Conservation (phyloP, 208 protist species). For the Acanthamoeba lenticulata region DNA sequence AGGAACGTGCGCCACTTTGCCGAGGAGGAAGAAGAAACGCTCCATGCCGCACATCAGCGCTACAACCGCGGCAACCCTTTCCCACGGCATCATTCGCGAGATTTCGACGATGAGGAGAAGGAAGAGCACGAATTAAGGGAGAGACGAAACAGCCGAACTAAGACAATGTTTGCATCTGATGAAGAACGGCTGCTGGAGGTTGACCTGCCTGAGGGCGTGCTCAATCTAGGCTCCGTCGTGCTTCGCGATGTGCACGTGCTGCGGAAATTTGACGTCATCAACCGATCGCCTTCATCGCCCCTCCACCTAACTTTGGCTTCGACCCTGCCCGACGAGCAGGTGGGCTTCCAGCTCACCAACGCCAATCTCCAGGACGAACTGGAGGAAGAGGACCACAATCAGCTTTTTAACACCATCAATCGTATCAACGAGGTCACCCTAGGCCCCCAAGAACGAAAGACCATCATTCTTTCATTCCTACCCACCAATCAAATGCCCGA, state of each 20-base stretch:
- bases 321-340: slow-evolving; percentile 71
- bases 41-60: not conserved
- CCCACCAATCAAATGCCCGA: slow-evolving; percentile 44
- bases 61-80: not conserved
- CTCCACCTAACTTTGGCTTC: slow-evolving; percentile 69
- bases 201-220: not conserved
- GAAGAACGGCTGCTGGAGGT: not conserved
- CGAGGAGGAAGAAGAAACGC: not conserved
- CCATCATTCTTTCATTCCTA: slow-evolving; percentile 73
- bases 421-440: slow-evolving; percentile 70
- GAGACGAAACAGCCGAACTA: not conserved
- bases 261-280: slow-evolving; percentile 55
- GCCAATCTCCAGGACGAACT: slow-evolving; percentile 78
- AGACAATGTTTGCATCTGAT: not conserved
- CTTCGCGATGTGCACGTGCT: slow-evolving; percentile 38
- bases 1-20: not conserved
- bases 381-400: slow-evolving; percentile 78
- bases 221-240: slow-evolving; percentile 46
- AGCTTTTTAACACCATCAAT: slow-evolving; percentile 81
- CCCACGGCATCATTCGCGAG: not conserved
- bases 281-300: not conserved
- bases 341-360: slow-evolving; percentile 80
- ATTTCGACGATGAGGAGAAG: not conserved
- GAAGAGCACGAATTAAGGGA: not conserved
- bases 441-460: slow-evolving; percentile 63